Evolutionary conservation across 176 grass and related monocot genomes (phyloP).

Genomic region (Ensete ventricosum): DNA sequence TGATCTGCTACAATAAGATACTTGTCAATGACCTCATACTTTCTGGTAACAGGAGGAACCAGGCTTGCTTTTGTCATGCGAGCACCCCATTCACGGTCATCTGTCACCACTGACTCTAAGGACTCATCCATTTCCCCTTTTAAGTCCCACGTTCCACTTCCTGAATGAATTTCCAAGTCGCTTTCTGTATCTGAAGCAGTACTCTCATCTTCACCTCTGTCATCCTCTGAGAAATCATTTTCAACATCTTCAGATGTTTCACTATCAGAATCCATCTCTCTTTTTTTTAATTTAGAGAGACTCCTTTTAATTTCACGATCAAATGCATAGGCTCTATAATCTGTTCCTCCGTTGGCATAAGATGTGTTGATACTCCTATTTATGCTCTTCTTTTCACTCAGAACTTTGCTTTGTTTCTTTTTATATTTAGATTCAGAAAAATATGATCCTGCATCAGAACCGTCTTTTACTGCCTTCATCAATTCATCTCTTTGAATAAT

Average conservation of each 20-base stretch:
- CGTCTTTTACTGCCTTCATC: conserved; percentile 41
- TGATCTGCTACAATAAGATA: conserved; percentile 92
- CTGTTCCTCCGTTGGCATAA: conserved; percentile 31
- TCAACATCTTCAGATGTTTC: conserved; percentile 90
- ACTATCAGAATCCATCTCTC: conserved; percentile 63
- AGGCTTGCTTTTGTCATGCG: conserved; percentile 99
- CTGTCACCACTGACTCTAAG: conserved; percentile 34
- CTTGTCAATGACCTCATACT: conserved; percentile 88
- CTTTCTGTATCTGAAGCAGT: conserved; percentile 88
- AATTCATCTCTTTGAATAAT: conserved; percentile 59
- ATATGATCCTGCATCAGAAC: conserved; percentile 44
- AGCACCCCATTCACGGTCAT: conserved; percentile 90
- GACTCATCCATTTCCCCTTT: conserved; percentile 57
- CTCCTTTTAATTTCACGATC: conserved; percentile 97
- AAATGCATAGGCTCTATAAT: conserved; percentile 55
- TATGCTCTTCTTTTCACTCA: conserved; percentile 43
- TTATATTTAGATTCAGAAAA: conserved; percentile 58
- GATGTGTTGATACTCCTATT: conserved; percentile 28
- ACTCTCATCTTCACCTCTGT: conserved; percentile 66
- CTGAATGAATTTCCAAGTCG: conserved; percentile 58
- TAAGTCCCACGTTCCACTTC: conserved; percentile 48
- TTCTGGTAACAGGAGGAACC: conserved; percentile 97
- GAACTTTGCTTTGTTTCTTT: conserved; percentile 70
- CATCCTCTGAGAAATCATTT: conserved; percentile 58
- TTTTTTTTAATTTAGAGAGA: conserved; percentile 96